Percentiles rank a stretch among this genome's conserved stretches.
Evolutionary conservation across 2,329 filamentous ascomycete species (phyloP).

Genomic region (Talaromyces sp.): DNA sequence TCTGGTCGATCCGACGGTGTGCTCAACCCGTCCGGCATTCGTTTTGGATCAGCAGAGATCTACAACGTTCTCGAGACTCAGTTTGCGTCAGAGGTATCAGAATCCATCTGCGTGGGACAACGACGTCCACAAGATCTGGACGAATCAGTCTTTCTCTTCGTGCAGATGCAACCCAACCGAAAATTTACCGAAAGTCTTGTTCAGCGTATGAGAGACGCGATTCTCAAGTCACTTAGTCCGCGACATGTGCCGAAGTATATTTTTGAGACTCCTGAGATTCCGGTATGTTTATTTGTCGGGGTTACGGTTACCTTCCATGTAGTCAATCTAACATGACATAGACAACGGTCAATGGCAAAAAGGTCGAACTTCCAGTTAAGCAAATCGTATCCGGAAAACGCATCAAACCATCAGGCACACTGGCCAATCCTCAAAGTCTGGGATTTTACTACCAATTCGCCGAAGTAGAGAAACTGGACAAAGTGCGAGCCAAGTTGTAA

Average conservation of each 20-base stretch:
- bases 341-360: constrained; percentile 70
- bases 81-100: constrained; percentile 59
- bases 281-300: constrained; percentile 56
- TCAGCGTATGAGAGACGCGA: constrained; percentile 56
- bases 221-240: constrained; percentile 62
- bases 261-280: constrained; percentile 76
- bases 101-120: constrained; percentile 77
- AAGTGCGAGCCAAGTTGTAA: constrained; percentile 22
- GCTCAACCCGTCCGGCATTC: constrained; percentile 70
- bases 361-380: constrained; percentile 79
- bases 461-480: constrained; percentile 57
- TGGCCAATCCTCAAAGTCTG: constrained; percentile 70
- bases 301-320: constrained; percentile 16
- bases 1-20: constrained; percentile 59
- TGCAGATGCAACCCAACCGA: constrained; percentile 56
- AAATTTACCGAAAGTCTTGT: constrained; percentile 54
- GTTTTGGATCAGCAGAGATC: constrained; percentile 76
- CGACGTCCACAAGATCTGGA: constrained; percentile 52
- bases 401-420: constrained; percentile 69
- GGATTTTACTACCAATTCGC: constrained; percentile 77
- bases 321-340: constrained; percentile 28
- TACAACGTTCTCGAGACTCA: constrained; percentile 60
- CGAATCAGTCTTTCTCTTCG: constrained; percentile 51
- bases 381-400: constrained; percentile 71
- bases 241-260: constrained; percentile 73